phyloP scores from a whole-genome alignment of 2,329 filamentous ascomycete genomes.

The Pseudogymnoascus sp. region DNA sequence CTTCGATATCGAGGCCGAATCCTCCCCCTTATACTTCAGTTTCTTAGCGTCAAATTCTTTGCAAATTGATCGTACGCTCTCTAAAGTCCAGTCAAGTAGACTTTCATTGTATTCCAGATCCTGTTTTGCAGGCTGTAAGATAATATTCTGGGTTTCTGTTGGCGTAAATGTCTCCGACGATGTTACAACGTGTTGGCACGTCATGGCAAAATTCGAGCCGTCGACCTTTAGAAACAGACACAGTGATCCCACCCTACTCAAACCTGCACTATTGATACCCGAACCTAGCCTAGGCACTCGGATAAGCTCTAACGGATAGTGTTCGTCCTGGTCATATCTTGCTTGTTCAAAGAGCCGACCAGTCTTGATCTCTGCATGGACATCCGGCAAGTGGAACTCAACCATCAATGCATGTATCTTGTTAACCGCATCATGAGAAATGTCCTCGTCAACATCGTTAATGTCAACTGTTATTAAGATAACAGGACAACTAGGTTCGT shows the following conservation, averaged over 20 bases:
- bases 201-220: neutral
- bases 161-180: neutral
- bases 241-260: neutral
- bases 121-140: neutral
- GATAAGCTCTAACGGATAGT: neutral
- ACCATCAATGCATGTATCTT: neutral
- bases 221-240: neutral
- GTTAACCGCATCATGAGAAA: neutral
- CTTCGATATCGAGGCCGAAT: too few species aligned
- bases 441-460: neutral
- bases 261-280: neutral
- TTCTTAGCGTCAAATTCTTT: neutral
- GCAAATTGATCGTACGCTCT: too few species aligned
- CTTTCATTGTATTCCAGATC: neutral
- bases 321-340: neutral
- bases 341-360: neutral
- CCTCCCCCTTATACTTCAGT: neutral
- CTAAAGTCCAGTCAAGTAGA: too few species aligned
- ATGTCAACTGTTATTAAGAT: neutral
- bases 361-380: neutral
- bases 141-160: neutral
- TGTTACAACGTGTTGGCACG: neutral
- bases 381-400: neutral
- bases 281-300: neutral
- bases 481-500: neutral